Evolutionary conservation across 139 green algal genomes (phyloP), one percentile per base, ranked within the genome.

Genomic region (Ulvella scutata): DNA sequence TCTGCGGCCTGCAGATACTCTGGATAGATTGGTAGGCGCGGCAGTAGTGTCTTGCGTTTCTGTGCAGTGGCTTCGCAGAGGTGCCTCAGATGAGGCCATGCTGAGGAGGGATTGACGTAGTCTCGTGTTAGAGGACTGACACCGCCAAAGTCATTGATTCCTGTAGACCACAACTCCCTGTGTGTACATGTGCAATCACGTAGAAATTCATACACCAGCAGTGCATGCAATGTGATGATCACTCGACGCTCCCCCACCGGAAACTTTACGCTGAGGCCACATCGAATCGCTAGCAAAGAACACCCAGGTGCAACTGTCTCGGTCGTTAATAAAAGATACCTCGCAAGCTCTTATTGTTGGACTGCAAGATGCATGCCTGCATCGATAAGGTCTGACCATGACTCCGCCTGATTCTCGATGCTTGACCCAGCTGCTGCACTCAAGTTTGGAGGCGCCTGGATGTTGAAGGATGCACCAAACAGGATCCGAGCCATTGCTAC

Each of bases 81-180:
- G 44, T 43, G 43, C 1, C 59, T 28, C 26, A 97, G 59, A 75
- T 92, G 86, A 9, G 92, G 92, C 92, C 92, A 97, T 4, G 84
- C 74, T 35, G 72, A 74, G 44, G 80, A 87, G 29, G 92, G 91
- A 77, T 93, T 94, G 1, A 97, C 90, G n/a, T 78, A 93, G 77
- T 97, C 92, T 4, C 78, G 77, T 4, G 92, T 96, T 17, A 97
- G 29, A 2, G 90, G 91, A 0, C 83, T 90, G 28, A 97, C 84
- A 76, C 91, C 91, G 31, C 91, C 81, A 85, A 78, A 96, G 76
- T 97, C 92, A 75, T 93, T 95, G 80, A 94, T 90, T 20, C 92
- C 92, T 1, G 91, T 88, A 59, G 9, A n/a, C 10, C 51, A 67
- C n/a, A n/a, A n/a, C n/a, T n/a, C n/a, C n/a, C n/a, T n/a, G n/a